A percentile compares a stretch with the other conserved stretches of the same genome.
Evolutionary conservation across 2,329 filamentous ascomycete species (phyloP).

Genomic region (Emmonsia crescens): DNA sequence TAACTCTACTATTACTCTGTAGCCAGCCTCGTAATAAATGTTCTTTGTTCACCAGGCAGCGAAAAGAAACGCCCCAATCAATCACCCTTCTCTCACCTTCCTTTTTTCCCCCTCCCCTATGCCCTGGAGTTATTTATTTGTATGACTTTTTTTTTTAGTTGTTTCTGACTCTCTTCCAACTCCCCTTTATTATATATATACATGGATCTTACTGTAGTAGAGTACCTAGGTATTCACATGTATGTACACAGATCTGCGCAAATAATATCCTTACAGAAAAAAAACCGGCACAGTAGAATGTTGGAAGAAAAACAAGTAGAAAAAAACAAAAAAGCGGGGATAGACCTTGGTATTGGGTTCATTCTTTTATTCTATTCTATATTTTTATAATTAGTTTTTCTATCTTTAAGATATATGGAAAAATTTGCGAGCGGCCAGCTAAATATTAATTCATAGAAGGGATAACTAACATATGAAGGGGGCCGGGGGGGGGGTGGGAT

Average conservation of each 20-base stretch:
- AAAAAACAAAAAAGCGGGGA: background rate
- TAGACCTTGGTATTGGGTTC: background rate
- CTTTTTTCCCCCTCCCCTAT: background rate
- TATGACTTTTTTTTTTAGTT: background rate
- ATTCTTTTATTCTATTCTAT: background rate
- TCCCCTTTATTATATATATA: background rate
- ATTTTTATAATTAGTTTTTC: no score
- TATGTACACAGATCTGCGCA: no score
- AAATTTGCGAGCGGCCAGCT: no score
- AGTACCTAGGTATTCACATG: no score
- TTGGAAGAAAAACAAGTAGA: background rate
- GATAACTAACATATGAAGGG: no score
- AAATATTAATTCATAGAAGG: no score
- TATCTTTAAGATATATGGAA: no score
- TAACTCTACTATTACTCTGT: no score
- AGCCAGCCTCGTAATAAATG: no score
- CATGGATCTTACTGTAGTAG: background rate
- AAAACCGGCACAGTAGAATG: background rate
- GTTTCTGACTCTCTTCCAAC: background rate
- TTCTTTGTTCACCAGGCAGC: constrained; percentile 1
- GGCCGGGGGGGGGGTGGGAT: no score
- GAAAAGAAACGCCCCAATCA: no score
- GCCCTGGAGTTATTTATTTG: background rate
- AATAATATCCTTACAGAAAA: no score
- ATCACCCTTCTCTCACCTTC: background rate